phyloP scores from a whole-genome alignment of 2,329 filamentous ascomycete species.

The Ascochyta lentis region DNA sequence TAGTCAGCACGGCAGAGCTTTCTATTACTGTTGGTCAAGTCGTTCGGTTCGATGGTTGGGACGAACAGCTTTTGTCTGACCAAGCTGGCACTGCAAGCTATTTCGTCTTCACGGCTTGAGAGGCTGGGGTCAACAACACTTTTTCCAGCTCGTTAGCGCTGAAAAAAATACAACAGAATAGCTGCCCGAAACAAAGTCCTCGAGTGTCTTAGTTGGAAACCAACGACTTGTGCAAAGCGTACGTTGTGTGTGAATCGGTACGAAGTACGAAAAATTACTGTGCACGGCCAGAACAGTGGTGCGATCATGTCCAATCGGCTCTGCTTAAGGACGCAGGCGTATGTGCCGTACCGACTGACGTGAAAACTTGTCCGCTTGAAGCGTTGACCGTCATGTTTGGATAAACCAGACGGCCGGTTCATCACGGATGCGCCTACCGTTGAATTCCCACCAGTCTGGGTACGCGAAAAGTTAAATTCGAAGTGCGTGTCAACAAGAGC shows the following conservation, averaged over 20 bases:
- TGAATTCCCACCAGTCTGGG: constrained; percentile 17
- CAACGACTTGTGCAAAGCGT: background rate
- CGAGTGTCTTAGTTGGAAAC: background rate
- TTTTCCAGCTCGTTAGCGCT: background rate
- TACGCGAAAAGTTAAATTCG: constrained; percentile 23
- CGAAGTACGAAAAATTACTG: background rate
- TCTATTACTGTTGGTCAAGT: constrained; percentile 1
- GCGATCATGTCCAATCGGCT: background rate
- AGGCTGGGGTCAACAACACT: background rate
- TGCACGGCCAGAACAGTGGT: background rate
- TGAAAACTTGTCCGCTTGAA: background rate
- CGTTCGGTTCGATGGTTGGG: background rate
- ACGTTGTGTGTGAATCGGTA: background rate
- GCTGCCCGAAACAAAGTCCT: background rate
- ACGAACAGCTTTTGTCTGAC: background rate
- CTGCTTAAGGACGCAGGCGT: background rate
- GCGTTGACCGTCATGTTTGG: constrained; percentile 1
- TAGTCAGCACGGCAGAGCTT: constrained; percentile 1
- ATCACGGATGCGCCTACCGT: constrained; percentile 12
- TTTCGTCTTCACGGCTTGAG: background rate
- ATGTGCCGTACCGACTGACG: background rate
- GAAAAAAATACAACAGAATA: background rate
- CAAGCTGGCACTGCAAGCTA: background rate
- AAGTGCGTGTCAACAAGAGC: background rate
- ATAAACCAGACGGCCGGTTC: constrained; percentile 12